A percentile compares a stretch with the other conserved stretches of the same genome.
phyloP scores from a whole-genome alignment of 176 grass and related monocot genomes.

The Oryza punctata region DNA sequence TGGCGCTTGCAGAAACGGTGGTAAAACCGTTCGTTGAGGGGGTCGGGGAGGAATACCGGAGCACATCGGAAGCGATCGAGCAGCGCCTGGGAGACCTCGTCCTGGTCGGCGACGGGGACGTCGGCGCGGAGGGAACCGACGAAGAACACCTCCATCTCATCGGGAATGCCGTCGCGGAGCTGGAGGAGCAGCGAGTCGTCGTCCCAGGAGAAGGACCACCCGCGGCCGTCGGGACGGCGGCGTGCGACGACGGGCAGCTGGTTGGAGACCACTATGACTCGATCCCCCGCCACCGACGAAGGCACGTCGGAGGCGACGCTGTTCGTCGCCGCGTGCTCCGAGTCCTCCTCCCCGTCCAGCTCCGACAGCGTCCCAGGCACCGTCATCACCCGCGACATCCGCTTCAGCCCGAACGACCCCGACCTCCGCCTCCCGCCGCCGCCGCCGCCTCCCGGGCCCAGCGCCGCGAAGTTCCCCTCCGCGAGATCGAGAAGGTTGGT shows the following conservation, averaged over 20 bases:
- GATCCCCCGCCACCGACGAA: conserved; percentile 70
- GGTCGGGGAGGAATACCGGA: conserved; percentile 77
- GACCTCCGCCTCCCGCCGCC: conserved; percentile 42
- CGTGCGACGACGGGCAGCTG: conserved; percentile 73
- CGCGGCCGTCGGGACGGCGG: conserved; percentile 77
- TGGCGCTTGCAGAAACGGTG: conserved; percentile 89
- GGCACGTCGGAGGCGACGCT: conserved; percentile 82
- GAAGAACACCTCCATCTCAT: conserved; percentile 96
- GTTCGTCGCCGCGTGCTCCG: conserved; percentile 55
- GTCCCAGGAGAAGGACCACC: conserved; percentile 93
- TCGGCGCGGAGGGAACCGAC: conserved; percentile 83
- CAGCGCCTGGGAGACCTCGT: conserved; percentile 86
- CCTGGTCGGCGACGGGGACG: conserved; percentile 69
- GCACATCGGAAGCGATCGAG: conserved; percentile 81
- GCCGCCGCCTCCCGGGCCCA: conserved; percentile 54
- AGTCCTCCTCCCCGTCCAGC: conserved; percentile 79
- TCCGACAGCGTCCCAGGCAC: conserved; percentile 85
- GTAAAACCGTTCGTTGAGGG: conserved; percentile 75
- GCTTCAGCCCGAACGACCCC: conserved; percentile 59
- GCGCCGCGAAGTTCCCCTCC: conserved; percentile 79
- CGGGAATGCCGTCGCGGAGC: conserved; percentile 85
- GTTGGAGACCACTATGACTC: conserved; percentile 79
- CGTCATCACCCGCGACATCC: conserved; percentile 94
- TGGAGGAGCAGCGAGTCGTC: conserved; percentile 89
- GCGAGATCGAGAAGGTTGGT: conserved; percentile 94